Evolutionary conservation across 177 flowering plant species (phyloP).

Genomic region (Vitis hybrid): DNA sequence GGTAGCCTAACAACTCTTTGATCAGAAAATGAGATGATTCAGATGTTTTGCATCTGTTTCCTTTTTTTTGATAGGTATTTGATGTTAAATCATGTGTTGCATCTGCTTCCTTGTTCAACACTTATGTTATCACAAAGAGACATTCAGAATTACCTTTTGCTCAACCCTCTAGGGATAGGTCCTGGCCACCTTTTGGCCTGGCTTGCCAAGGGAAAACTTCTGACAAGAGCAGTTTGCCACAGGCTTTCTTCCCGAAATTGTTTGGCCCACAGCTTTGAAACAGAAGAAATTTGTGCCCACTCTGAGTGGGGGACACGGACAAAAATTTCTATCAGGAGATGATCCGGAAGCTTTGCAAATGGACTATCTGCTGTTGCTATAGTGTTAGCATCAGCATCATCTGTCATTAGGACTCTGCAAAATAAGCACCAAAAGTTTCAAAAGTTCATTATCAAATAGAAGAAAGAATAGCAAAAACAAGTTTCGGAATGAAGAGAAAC

Average conservation of each 20-base stretch:
- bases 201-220: slow-evolving; percentile 54
- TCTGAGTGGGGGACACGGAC: slow-evolving; percentile 57
- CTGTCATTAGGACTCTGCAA: slow-evolving; percentile 39
- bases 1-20: too few relatives aligned
- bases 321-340: slow-evolving; percentile 71
- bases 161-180: slow-evolving; percentile 73
- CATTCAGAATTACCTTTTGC: slow-evolving; percentile 48
- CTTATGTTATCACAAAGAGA: not conserved
- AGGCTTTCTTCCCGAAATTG: slow-evolving; percentile 63
- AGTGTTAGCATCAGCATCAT: slow-evolving; percentile 10
- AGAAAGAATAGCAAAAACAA: too few relatives aligned
- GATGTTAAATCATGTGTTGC: not conserved
- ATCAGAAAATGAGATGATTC: too few relatives aligned
- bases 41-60: too few relatives aligned
- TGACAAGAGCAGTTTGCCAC: slow-evolving; percentile 69
- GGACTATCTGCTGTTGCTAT: slow-evolving; percentile 29
- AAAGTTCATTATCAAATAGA: not conserved
- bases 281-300: slow-evolving; percentile 64
- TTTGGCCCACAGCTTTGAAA: slow-evolving; percentile 71
- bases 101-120: too few relatives aligned
- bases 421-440: not conserved
- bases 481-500: too few relatives aligned
- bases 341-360: slow-evolving; percentile 75
- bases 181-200: slow-evolving; percentile 75
- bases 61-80: not conserved